Percentiles rank a stretch among this genome's conserved stretches.
phyloP scores from a whole-genome alignment of 2,329 filamentous ascomycete genomes.

The Penicillium sp. region DNA sequence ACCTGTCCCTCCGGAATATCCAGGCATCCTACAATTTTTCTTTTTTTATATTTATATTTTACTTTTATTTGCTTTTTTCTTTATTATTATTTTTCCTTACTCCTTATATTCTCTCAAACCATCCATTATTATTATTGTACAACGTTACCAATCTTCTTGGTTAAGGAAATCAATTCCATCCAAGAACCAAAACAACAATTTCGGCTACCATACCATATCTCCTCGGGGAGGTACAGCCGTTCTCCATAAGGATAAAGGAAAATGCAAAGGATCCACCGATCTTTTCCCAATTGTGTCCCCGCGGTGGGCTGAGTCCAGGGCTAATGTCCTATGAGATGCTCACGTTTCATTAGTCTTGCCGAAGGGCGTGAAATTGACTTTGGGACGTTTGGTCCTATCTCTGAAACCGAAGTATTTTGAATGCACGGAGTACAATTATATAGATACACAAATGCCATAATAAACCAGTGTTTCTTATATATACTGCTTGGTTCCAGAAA shows the following conservation, averaged over 20 bases:
- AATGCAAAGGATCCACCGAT: slow-evolving; percentile 19
- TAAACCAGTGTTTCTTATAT: background rate
- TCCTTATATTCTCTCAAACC: background rate
- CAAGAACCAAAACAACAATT: background rate
- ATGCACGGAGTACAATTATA: background rate
- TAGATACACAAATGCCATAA: background rate
- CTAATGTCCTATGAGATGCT: slow-evolving; percentile 16
- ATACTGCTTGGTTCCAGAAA: background rate
- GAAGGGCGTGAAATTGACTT: slow-evolving; percentile 32
- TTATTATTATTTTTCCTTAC: background rate
- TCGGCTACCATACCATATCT: background rate
- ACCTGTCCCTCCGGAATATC: background rate
- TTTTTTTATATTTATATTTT: background rate
- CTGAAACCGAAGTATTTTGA: background rate
- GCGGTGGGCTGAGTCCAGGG: slow-evolving; percentile 25
- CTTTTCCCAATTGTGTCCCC: slow-evolving; percentile 32
- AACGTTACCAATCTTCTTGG: background rate
- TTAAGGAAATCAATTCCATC: background rate
- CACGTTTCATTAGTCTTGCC: slow-evolving; percentile 21
- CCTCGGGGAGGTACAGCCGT: slow-evolving; percentile 1
- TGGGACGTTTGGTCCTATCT: background rate
- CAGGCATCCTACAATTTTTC: background rate
- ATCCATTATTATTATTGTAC: too few species aligned
- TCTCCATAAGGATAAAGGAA: slow-evolving; percentile 3
- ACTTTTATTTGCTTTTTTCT: background rate